phyloP scores from a whole-genome alignment of 345 rosid species.

The Clarkia xantiana region DNA sequence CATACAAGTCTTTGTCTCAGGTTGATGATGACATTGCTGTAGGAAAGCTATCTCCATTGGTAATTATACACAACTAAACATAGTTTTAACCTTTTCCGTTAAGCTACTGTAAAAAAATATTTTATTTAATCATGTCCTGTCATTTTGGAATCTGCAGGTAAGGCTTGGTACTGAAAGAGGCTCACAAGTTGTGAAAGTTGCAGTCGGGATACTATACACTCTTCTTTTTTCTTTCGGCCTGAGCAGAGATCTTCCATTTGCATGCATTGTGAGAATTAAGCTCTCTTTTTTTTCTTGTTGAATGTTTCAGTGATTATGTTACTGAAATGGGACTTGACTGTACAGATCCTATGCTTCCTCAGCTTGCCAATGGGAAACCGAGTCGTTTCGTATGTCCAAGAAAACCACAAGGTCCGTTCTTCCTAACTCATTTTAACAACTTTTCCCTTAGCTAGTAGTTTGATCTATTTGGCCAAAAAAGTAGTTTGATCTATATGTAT shows the following conservation, averaged over 20 bases:
- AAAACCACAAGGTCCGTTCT: constrained; percentile 51
- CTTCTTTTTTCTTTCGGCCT: constrained; percentile 38
- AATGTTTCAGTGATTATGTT: background rate
- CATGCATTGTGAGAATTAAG: constrained; percentile 44
- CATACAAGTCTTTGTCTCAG: constrained; percentile 19
- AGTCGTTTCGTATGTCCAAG: constrained; percentile 50
- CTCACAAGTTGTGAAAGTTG: constrained; percentile 34
- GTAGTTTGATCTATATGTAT: background rate
- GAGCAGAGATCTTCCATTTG: constrained; percentile 38
- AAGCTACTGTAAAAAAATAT: background rate
- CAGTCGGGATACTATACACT: constrained; percentile 29
- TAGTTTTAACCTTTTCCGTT: background rate
- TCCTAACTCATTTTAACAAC: background rate
- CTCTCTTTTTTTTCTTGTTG: background rate
- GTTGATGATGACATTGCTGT: constrained; percentile 60
- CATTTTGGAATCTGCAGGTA: constrained; percentile 27
- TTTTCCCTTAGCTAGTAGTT: background rate
- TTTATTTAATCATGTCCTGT: too few relatives aligned
- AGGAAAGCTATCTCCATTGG: constrained; percentile 82
- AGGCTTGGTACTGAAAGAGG: constrained; percentile 61
- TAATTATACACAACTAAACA: constrained; percentile 9
- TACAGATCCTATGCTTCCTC: constrained; percentile 53
- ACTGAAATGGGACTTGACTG: background rate
- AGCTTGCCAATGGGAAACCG: constrained; percentile 59
- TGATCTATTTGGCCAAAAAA: background rate